Conservation (phyloP, 2,329 filamentous ascomycete genomes). For the Aspergillus sergii region DNA sequence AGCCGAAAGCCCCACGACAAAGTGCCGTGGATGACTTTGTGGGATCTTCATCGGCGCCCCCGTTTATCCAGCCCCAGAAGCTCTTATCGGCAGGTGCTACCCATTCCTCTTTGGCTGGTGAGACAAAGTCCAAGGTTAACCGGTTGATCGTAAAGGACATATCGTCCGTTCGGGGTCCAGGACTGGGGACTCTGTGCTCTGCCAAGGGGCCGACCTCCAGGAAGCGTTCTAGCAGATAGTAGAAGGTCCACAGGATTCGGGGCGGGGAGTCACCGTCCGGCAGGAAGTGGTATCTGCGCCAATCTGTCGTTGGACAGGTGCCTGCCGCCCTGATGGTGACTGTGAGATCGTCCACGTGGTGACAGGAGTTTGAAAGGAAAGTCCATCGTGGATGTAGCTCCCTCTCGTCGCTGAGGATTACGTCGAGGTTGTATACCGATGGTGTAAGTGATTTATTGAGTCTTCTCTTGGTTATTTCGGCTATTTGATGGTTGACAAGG, state of each 20-base stretch:
- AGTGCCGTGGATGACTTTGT: neutral
- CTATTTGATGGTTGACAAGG: slow-evolving; percentile 2
- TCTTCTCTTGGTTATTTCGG: neutral
- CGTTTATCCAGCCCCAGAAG: neutral
- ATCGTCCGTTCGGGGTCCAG: neutral
- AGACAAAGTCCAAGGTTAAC: slow-evolving; percentile 4
- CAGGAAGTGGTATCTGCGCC: neutral
- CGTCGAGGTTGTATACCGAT: neutral
- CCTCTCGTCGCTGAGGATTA: neutral
- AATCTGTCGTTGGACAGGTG: neutral
- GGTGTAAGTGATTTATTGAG: neutral
- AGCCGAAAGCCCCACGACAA: neutral
- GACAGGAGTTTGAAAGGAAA: neutral
- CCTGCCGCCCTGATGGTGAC: neutral
- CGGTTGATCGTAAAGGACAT: neutral
- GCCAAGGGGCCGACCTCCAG: slow-evolving; percentile 5
- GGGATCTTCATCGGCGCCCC: neutral
- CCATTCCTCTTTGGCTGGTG: neutral
- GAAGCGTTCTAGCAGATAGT: slow-evolving; percentile 2
- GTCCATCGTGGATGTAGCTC: slow-evolving; percentile 5
- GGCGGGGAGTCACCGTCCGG: neutral
- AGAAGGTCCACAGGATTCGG: slow-evolving; percentile 1
- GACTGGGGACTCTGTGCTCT: neutral
- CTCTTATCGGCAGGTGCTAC: neutral
- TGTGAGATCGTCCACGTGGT: neutral